Base-by-base conservation (phyloP, 129 eudicot genomes). In the Pittosporum tobira region DNA sequence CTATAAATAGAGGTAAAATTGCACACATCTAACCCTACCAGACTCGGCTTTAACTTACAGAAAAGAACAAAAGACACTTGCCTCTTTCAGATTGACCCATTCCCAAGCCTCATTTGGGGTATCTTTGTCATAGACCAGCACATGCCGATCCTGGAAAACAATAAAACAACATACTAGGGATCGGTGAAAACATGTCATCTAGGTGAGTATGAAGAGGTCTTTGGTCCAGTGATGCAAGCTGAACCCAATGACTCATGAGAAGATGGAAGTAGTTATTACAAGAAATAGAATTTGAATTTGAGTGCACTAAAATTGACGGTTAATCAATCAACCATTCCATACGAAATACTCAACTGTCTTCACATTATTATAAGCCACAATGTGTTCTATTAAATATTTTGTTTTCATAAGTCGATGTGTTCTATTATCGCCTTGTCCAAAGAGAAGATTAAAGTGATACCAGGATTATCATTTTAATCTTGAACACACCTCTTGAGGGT, bases 81-180 rank as follows among this genome's bases (percentile, higher is more conserved):
- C 97, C 88, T 88, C 97, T 21, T 85, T 50, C 60, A 88, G 95
- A 75, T 88, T 75, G 54, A 88, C 95, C 97, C 95, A 84, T 63
- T 88, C 94, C 80, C 79, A 77, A 26, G 95, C 77, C 69, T 88
- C 94, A 43, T 77, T 72, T 59, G 74, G 28, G 50, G 85, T 88
- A 37, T 78, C 57, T 55, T 63, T 75, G 63, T 88, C 96, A 61
- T 83, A 88, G 73, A 81, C 94, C 51, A 88, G 83, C 51, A 81
- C 78, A 79, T 84, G 91, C 11, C 74, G 80, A 36, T 81, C 94
- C 90, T 84, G 79, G 3, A 54, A 5, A 28, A 43, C 59, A 75
- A 70, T 9, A 50, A 55, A 21, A 51, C 27, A 9, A 44, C 29
- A 48, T 11, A 5, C 4, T 27, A 3, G n/a, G n/a, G n/a, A n/a